These are phyloP conservation scores for Mycena rosella DNA, from an alignment of 768 basidiomycete genomes.

Conservation along the genomic window DNA sequence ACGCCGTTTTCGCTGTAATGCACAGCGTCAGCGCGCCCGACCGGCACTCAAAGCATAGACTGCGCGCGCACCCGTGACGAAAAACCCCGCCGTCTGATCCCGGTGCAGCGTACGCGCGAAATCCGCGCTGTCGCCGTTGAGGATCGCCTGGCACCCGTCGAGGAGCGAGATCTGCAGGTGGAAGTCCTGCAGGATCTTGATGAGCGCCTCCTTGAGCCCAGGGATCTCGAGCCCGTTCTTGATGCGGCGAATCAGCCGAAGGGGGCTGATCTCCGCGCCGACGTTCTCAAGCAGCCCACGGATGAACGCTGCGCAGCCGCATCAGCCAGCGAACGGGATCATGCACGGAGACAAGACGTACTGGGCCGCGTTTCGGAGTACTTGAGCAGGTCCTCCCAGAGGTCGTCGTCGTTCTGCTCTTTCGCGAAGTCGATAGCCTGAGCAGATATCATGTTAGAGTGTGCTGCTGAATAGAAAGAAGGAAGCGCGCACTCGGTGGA, in stretches of 20 bases:
- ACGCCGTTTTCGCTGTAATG: constrained; percentile 67
- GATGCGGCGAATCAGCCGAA: constrained; percentile 93
- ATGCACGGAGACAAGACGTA: constrained; percentile 48
- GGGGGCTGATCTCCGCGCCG: constrained; percentile 95
- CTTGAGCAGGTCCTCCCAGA: constrained; percentile 96
- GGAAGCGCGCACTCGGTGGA: constrained; percentile 77
- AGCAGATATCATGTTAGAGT: neutral
- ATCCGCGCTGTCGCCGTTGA: constrained; percentile 85
- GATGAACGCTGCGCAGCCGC: constrained; percentile 83
- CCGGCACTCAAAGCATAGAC: too few species aligned
- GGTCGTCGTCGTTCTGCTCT: constrained; percentile 95
- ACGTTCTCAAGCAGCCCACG: constrained; percentile 95
- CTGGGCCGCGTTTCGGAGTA: constrained; percentile 96
- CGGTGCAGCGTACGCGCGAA: constrained; percentile 77
- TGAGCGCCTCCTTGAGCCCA: constrained; percentile 91
- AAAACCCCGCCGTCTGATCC: constrained; percentile 86
- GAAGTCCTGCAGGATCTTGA: constrained; percentile 98
- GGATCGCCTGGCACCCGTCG: constrained; percentile 91
- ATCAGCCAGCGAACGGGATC: neutral
- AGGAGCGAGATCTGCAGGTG: constrained; percentile 93
- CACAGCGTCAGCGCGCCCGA: too few species aligned
- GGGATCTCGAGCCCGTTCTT: constrained; percentile 97
- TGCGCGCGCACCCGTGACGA: constrained; percentile 80
- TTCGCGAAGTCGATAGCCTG: constrained; percentile 99
- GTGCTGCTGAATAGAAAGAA: neutral